phyloP scores from a whole-genome alignment of 495 filamentous ascomycete species.

The Rhypophila decipiens region DNA sequence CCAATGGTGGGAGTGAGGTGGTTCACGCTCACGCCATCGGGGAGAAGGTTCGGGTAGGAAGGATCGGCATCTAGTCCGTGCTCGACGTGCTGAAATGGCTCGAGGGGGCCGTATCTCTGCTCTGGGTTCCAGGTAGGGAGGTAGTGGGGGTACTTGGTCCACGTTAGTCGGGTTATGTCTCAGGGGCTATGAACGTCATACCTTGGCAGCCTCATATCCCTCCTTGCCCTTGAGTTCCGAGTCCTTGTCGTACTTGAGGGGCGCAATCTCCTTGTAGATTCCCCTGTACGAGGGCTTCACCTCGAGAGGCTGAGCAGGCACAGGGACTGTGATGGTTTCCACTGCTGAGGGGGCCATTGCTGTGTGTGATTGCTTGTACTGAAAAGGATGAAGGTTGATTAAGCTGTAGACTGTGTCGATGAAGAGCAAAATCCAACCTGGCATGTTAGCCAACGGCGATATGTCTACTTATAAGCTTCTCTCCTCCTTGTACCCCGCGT shows the following conservation, averaged over 20 bases:
- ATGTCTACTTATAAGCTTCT: too few relatives aligned
- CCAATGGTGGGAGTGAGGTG: slow-evolving; percentile 71
- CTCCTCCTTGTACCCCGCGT: too few relatives aligned
- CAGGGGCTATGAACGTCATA: slow-evolving; percentile 10
- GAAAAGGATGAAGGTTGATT: too few relatives aligned
- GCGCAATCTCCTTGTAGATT: slow-evolving; percentile 57
- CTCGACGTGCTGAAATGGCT: slow-evolving; percentile 65
- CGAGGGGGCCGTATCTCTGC: slow-evolving; percentile 56
- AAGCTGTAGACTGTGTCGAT: too few relatives aligned
- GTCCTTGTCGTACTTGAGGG: slow-evolving; percentile 46
- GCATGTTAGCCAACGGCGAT: too few relatives aligned
- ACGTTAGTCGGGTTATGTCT: too few relatives aligned
- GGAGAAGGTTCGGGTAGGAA: slow-evolving; percentile 60
- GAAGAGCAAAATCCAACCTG: too few relatives aligned
- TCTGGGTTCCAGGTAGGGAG: slow-evolving; percentile 64
- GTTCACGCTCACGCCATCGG: slow-evolving; percentile 37
- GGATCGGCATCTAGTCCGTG: slow-evolving; percentile 68
- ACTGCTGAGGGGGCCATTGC: slow-evolving; percentile 29
- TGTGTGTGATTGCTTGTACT: too few relatives aligned
- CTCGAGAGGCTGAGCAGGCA: slow-evolving; percentile 23
- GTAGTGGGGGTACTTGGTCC: slow-evolving; percentile 68
- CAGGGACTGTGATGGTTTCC: slow-evolving; percentile 29
- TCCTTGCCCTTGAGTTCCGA: slow-evolving; percentile 38
- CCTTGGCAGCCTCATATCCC: slow-evolving; percentile 39
- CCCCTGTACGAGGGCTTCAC: slow-evolving; percentile 39